Evolutionary conservation across 257 asterid species (phyloP).

Genomic region (Linaria vulgaris): DNA sequence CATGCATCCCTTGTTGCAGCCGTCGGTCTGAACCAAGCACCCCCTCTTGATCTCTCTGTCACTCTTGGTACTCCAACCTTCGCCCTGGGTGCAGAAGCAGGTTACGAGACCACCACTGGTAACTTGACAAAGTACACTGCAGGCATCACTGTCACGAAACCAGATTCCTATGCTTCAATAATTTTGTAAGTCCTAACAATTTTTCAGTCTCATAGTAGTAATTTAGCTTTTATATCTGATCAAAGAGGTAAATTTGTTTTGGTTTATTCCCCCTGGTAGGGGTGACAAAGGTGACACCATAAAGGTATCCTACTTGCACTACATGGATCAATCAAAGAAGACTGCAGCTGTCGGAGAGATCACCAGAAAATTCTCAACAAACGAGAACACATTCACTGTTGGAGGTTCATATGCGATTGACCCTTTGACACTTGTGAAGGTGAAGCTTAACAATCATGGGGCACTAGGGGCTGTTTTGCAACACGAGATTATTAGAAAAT

Average conservation of each 20-base stretch:
- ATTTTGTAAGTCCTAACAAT: constrained; percentile 52
- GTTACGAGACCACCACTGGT: constrained; percentile 68
- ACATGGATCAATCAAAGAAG: constrained; percentile 51
- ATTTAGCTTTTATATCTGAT: neutral
- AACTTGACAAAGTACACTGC: constrained; percentile 76
- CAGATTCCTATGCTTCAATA: constrained; percentile 68
- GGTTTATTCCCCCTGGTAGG: constrained; percentile 28
- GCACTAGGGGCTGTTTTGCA: constrained; percentile 65
- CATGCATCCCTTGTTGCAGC: constrained; percentile 79
- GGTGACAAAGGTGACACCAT: constrained; percentile 79
- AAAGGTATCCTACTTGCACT: constrained; percentile 63
- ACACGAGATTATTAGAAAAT: constrained; percentile 63
- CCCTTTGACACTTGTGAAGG: constrained; percentile 52
- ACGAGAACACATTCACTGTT: constrained; percentile 75
- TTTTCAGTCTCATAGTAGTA: too few species aligned
- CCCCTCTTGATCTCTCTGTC: constrained; percentile 60
- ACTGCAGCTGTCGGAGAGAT: constrained; percentile 68
- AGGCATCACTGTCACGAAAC: constrained; percentile 70
- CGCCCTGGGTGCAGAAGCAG: constrained; percentile 84
- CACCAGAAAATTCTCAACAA: constrained; percentile 64
- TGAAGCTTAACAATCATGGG: constrained; percentile 81
- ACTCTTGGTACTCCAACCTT: constrained; percentile 86
- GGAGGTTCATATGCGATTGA: constrained; percentile 76
- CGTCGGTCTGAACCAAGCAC: constrained; percentile 58
- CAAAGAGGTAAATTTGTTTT: neutral